These are phyloP conservation scores for Cyberlindnera mississippiensis DNA, from an alignment of 805 yeast species.

Conservation along the genomic window DNA sequence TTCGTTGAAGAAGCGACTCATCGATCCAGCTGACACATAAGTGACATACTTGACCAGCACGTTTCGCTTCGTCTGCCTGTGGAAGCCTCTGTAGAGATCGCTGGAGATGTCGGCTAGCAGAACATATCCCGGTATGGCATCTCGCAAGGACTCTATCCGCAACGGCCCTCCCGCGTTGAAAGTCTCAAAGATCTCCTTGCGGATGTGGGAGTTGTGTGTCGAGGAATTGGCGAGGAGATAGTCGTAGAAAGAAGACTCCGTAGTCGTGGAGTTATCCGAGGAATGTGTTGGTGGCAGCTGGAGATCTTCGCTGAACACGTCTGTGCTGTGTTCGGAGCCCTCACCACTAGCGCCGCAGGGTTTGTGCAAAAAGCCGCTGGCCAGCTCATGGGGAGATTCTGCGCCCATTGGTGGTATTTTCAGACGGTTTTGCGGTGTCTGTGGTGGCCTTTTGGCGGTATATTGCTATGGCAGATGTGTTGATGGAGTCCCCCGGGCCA, in stretches of 20 bases:
- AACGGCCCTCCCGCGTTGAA: slow-evolving; percentile 11
- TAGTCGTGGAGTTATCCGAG: slow-evolving; percentile 11
- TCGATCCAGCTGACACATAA: slow-evolving; percentile 19
- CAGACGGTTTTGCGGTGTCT: no score
- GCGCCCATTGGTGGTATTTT: no score
- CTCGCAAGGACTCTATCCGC: slow-evolving; percentile 7
- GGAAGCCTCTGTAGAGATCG: slow-evolving; percentile 22
- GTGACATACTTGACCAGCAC: slow-evolving; percentile 20
- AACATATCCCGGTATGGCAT: slow-evolving; percentile 17
- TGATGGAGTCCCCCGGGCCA: no score
- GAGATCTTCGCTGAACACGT: slow-evolving; percentile 9
- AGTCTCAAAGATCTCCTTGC: slow-evolving; percentile 15
- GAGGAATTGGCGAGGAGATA: slow-evolving; percentile 12
- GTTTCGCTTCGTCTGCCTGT: slow-evolving; percentile 11
- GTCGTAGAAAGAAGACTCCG: slow-evolving; percentile 18
- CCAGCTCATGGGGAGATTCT: no score
- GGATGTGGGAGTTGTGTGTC: slow-evolving; percentile 5
- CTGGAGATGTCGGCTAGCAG: slow-evolving; percentile 20
- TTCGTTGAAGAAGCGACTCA: slow-evolving; percentile 22
- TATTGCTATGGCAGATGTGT: no score
- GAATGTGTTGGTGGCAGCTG: slow-evolving; percentile 16
- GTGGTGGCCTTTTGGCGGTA: no score
- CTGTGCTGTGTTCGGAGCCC: background rate
- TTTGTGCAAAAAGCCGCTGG: no score
- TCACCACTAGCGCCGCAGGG: background rate